Base-by-base conservation (phyloP, 2,329 filamentous ascomycete species). In the Trichoderma polysporum region DNA sequence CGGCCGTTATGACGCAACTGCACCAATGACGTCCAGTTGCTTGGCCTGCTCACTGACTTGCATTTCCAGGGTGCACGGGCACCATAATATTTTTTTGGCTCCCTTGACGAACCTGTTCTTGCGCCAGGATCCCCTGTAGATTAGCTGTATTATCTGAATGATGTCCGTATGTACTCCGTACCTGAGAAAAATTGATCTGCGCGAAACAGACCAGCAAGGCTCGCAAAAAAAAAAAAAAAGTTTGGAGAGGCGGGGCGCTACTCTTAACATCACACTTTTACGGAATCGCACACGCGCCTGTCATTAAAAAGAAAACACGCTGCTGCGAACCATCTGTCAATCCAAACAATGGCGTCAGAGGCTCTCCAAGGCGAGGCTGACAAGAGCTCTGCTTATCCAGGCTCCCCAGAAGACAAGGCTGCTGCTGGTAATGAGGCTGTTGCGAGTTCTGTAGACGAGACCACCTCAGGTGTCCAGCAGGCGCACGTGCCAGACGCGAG, bases 21-120 rank as follows among this genome's bases (percentile, higher is more conserved):
- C 53, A 39, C 62, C 53, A 66, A 66, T 66, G 53, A 58, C 39
- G 41, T n/a, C n/a, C n/a, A n/a, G n/a, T 47, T 50, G 37, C 49
- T 22, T 33, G 50, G 8, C 17, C 19, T 33, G 27, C 33, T 31
- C 7, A 31, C 60, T 54, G 47, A 45, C 49, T 25, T 54, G 60
- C 60, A 64, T 56, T 35, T 56, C 27, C n/a, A 64, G 35, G 59
- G 50, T 64, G 60, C 50, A 64, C 27, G 50, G 50, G 35, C 60
- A 45, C 50, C 37, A 45, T 27, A 33, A 15, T 13, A 12, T n/a
- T 37, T 9, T 54, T 49, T 62, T 7, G 10, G n/a, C 35, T 25
- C 47, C 31, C 45, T 61, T 25, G 29, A 31, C 33, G 22, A 64
- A 56, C 29, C 17, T 56, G 49, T 47, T 64, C 35, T 17, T 47